Percentiles rank a stretch among this genome's conserved stretches.
Conservation (phyloP, 306 rosid genomes). For the Inga laurina region DNA sequence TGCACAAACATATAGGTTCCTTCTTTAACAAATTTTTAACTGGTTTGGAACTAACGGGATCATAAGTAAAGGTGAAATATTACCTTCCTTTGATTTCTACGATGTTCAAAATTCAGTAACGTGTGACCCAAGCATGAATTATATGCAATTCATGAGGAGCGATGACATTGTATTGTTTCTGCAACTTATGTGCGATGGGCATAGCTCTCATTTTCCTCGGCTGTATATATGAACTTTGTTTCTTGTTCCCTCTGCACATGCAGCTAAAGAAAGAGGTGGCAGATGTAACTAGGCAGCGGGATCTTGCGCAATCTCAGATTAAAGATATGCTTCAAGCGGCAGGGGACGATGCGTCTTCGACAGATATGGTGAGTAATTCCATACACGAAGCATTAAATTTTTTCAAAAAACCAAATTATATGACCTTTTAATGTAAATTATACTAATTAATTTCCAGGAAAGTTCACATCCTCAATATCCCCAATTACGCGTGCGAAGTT, state of each 20-base stretch:
- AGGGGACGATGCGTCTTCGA: slow-evolving; percentile 52
- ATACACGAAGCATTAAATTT: slow-evolving; percentile 21
- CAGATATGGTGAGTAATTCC: slow-evolving; percentile 48
- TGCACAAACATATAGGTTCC: neutral
- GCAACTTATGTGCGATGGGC: neutral
- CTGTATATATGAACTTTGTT: slow-evolving; percentile 14
- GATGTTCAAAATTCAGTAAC: neutral
- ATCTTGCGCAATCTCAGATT: slow-evolving; percentile 74
- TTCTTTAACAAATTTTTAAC: neutral
- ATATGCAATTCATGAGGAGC: neutral
- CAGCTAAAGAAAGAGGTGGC: slow-evolving; percentile 81
- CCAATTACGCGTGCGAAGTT: slow-evolving; percentile 51
- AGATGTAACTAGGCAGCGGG: slow-evolving; percentile 65
- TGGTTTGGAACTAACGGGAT: neutral
- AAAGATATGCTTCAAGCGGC: slow-evolving; percentile 67
- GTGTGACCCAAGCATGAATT: slow-evolving; percentile 1
- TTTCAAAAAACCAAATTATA: neutral
- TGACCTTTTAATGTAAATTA: slow-evolving; percentile 26
- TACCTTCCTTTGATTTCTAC: neutral
- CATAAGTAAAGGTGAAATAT: neutral
- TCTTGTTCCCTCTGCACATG: slow-evolving; percentile 30
- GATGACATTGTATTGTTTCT: slow-evolving; percentile 7
- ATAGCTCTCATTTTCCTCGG: slow-evolving; percentile 10
- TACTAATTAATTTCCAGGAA: slow-evolving; percentile 48
- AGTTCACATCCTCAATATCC: slow-evolving; percentile 59